These are phyloP conservation scores for Orbilia javanica DNA, from an alignment of 2,329 filamentous ascomycete genomes.

Conservation along the genomic window DNA sequence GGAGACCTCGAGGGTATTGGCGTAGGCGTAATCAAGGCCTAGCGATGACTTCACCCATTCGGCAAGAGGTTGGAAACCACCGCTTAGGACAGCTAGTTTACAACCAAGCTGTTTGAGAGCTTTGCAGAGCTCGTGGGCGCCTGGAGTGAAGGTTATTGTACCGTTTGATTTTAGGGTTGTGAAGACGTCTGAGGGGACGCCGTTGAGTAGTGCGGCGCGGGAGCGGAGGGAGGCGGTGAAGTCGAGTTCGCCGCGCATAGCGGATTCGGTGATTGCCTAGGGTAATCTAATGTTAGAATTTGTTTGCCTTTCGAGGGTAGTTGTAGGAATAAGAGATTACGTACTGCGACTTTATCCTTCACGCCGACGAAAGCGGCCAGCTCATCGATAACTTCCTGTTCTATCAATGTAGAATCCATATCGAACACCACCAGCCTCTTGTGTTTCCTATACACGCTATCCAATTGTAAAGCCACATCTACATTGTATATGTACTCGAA, in stretches of 20 bases:
- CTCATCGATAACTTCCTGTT: constrained; percentile 97
- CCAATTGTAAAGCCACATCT: constrained; percentile 81
- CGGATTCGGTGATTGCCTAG: constrained; percentile 87
- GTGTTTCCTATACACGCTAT: constrained; percentile 80
- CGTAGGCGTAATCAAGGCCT: constrained; percentile 87
- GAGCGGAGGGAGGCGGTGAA: constrained; percentile 86
- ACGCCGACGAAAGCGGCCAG: constrained; percentile 86
- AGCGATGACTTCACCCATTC: constrained; percentile 84
- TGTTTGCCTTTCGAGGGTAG: neutral
- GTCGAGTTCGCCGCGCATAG: constrained; percentile 96
- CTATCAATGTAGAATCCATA: constrained; percentile 98
- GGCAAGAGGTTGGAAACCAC: constrained; percentile 90
- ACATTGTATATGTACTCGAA: constrained; percentile 93
- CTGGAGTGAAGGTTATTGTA: constrained; percentile 83
- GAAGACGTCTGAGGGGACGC: constrained; percentile 82
- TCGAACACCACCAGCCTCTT: constrained; percentile 94
- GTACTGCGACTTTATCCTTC: constrained; percentile 80
- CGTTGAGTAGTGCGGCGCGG: constrained; percentile 82
- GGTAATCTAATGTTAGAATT: neutral
- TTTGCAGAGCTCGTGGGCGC: constrained; percentile 79
- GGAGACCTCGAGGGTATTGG: constrained; percentile 81
- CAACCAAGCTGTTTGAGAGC: constrained; percentile 82
- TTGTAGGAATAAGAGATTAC: neutral
- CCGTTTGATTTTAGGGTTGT: constrained; percentile 75
- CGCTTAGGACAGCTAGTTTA: constrained; percentile 90